Percentiles rank a stretch among this genome's conserved stretches.
These are phyloP conservation scores for Clonostachys byssicola DNA, from an alignment of 2,329 filamentous ascomycete genomes.

Conservation along the genomic window DNA sequence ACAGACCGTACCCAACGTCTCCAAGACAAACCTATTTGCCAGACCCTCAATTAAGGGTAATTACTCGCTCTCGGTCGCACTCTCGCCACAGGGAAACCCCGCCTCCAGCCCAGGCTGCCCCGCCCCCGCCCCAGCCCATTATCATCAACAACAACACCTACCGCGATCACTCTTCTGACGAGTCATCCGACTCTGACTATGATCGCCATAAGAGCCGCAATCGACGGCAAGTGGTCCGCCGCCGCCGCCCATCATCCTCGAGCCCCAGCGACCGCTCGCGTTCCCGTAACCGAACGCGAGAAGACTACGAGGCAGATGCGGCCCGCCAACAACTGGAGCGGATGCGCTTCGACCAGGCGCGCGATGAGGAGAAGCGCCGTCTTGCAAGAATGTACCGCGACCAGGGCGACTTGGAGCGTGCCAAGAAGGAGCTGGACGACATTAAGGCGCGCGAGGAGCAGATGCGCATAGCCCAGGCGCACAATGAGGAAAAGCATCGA, in stretches of 20 bases:
- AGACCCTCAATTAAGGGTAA: constrained; percentile 39
- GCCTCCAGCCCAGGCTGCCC: constrained; percentile 23
- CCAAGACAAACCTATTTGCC: constrained; percentile 36
- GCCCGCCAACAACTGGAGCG: constrained; percentile 38
- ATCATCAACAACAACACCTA: constrained; percentile 56
- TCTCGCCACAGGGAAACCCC: constrained; percentile 38
- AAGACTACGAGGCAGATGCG: constrained; percentile 33
- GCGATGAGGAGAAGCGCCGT: constrained; percentile 27
- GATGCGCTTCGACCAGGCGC: constrained; percentile 30
- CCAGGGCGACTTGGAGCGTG: constrained; percentile 43
- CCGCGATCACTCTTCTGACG: constrained; percentile 41
- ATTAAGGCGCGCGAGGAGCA: constrained; percentile 42
- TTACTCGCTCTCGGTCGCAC: constrained; percentile 30
- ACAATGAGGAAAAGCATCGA: too few species aligned
- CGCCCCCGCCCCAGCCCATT: constrained; percentile 33
- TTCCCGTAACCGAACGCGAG: constrained; percentile 20
- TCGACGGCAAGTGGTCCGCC: constrained; percentile 10
- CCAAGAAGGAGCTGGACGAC: constrained; percentile 41
- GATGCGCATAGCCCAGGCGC: constrained; percentile 28
- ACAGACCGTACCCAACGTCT: constrained; percentile 29
- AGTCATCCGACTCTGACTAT: constrained; percentile 21
- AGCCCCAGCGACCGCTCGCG: constrained; percentile 20
- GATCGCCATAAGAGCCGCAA: constrained; percentile 13
- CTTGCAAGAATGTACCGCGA: constrained; percentile 31
- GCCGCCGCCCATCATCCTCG: constrained; percentile 26